These are phyloP conservation scores for Fusarium humuli DNA, from an alignment of 2,329 filamentous ascomycete species.

Conservation along the genomic window DNA sequence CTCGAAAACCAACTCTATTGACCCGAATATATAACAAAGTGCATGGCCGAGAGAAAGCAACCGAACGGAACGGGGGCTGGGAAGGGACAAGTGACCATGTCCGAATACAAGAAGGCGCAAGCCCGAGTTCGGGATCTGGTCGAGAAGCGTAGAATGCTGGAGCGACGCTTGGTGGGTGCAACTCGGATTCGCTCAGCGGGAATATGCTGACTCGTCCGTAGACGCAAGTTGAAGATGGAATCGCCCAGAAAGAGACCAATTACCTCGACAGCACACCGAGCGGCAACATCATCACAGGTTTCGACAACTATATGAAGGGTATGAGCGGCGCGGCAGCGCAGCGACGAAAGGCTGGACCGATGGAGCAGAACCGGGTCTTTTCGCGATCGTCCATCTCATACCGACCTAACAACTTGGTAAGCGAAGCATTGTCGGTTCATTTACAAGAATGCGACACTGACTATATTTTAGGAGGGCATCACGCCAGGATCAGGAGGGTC, in stretches of 20 bases:
- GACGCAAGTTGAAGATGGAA: conserved; percentile 76
- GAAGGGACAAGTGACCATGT: conserved; percentile 53
- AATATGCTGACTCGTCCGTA: conserved; percentile 39
- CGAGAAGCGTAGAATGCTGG: conserved; percentile 56
- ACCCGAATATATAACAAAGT: not conserved
- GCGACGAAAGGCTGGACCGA: conserved; percentile 72
- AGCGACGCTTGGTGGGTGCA: conserved; percentile 53
- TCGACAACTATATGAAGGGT: conserved; percentile 98
- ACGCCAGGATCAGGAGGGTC: conserved; percentile 54
- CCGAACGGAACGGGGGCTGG: conserved; percentile 36
- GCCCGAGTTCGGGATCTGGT: conserved; percentile 61
- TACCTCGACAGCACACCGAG: conserved; percentile 91
- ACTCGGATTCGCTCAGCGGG: conserved; percentile 48
- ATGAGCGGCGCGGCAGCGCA: conserved; percentile 71
- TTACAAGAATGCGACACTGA: conserved; percentile 12
- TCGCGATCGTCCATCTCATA: conserved; percentile 73
- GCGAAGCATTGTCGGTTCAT: conserved; percentile 1
- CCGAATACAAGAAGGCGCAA: conserved; percentile 64
- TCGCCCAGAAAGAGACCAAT: conserved; percentile 82
- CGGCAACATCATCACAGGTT: conserved; percentile 97
- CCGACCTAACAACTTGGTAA: conserved; percentile 57
- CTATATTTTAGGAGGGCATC: conserved; percentile 38
- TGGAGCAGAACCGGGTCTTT: conserved; percentile 81
- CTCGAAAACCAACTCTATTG: not conserved
- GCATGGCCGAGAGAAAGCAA: conserved; percentile 53